These are phyloP conservation scores for Fusarium redolens DNA, from an alignment of 2,329 filamentous ascomycete species.

Conservation along the genomic window DNA sequence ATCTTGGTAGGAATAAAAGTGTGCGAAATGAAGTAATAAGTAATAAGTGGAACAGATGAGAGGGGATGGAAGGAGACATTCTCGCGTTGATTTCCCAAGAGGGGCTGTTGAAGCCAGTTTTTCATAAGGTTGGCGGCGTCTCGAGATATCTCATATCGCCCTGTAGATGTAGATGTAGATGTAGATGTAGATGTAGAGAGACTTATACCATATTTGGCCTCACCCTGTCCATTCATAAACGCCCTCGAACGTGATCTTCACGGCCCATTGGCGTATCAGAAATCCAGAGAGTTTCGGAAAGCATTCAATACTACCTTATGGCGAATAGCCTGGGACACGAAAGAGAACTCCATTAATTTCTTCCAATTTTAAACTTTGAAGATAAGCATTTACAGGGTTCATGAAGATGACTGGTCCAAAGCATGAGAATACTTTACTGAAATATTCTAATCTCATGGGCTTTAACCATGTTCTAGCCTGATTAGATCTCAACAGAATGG, in stretches of 20 bases:
- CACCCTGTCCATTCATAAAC: not conserved
- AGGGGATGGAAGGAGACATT: not conserved
- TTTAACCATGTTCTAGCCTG: not conserved
- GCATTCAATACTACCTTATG: not conserved
- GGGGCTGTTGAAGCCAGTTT: not conserved
- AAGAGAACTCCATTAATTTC: not conserved
- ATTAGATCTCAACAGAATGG: not conserved
- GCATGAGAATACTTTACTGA: not conserved
- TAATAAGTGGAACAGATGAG: not conserved
- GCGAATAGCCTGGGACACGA: not conserved
- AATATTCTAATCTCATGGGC: not conserved
- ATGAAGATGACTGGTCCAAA: not conserved
- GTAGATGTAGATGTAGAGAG: not conserved
- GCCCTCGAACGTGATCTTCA: too few relatives aligned
- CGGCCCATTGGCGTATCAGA: too few relatives aligned
- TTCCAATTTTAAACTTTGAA: not conserved
- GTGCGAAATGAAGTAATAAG: not conserved
- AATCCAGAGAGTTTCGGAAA: too few relatives aligned
- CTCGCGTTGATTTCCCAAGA: not conserved
- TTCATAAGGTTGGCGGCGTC: not conserved
- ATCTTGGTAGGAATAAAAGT: not conserved
- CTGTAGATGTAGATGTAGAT: not conserved
- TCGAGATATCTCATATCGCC: not conserved
- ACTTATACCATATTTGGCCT: not conserved
- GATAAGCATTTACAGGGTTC: not conserved